Base-by-base conservation (phyloP, 495 filamentous ascomycete species). In the Podospora australis region DNA sequence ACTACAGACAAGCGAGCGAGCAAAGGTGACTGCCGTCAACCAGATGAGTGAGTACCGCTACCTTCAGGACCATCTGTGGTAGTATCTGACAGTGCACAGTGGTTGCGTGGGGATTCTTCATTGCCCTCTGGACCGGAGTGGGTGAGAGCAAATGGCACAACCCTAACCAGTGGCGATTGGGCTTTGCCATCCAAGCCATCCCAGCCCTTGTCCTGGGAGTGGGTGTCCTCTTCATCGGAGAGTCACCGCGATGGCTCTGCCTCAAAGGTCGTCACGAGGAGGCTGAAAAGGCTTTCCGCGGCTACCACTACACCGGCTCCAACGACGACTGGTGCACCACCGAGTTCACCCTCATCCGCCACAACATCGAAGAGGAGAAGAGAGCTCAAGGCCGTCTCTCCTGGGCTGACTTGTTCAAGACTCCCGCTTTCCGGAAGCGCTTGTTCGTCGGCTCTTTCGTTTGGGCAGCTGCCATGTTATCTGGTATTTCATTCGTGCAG, bases 201-300 rank as follows among this genome's bases (percentile, higher is more conserved):
- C 78, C 77, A 6, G 68, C 72, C 6, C 35, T 80, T 3, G 50
- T 75, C n/a, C 63, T 82, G 19, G 64, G 60, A 6, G 48, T 62
- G 6, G 75, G 77, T 9, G 60, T 77, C 23, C 71, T 69, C 53
- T 78, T 77, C 52, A 66, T 81, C 10, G 66, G 67, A 8, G 78
- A 81, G 54, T 77, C 74, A 0, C 78, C 78, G 10, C 62, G 79
- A 39, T 82, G 78, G 78, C 63, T 82, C 6, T 71, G 76, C 23
- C 68, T 78, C 49, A 70, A 72, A 49, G 75, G 71, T 39, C 69
- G 68, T 25, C 50, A 70, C 38, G 66, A 63, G 10, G 71, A 72
- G 43, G 73, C 67, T 6, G 66, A 66, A 29, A 48, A 55, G 7
- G 61, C 69, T 19, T 71, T 79, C 49, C 51, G 56, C 11, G 55